These are phyloP conservation scores for Plasmodium fragile DNA, from an alignment of 169 alveolate genomes.

Conservation along the genomic window DNA sequence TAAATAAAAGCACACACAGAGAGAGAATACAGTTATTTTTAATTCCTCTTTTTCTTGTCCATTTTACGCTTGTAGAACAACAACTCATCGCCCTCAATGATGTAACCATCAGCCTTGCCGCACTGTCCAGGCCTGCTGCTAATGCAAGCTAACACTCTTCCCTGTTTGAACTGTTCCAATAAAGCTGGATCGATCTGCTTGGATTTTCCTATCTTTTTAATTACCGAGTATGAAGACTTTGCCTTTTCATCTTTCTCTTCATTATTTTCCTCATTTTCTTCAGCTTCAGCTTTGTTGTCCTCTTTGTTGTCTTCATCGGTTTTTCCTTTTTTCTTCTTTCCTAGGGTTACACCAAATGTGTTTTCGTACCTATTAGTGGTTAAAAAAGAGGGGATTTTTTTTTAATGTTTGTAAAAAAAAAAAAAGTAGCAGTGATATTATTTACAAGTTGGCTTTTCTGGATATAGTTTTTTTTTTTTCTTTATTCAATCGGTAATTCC, in stretches of 20 bases:
- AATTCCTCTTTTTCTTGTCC: constrained; percentile 96
- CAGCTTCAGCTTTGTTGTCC: constrained; percentile 78
- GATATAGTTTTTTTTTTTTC: not conserved
- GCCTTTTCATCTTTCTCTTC: constrained; percentile 76
- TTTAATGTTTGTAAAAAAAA: not conserved
- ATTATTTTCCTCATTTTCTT: constrained; percentile 82
- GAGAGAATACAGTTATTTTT: constrained; percentile 69
- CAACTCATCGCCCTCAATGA: constrained; percentile 98
- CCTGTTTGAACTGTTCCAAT: constrained; percentile 96
- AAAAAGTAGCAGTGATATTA: not conserved
- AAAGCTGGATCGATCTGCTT: constrained; percentile 89
- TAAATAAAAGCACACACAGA: not conserved
- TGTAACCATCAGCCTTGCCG: constrained; percentile 98
- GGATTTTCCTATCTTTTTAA: constrained; percentile 84
- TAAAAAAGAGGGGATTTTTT: not conserved
- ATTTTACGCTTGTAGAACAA: constrained; percentile 97
- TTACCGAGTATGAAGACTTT: constrained; percentile 77
- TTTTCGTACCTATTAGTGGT: constrained; percentile 75
- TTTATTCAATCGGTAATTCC: constrained; percentile 79
- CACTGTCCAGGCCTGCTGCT: constrained; percentile 98
- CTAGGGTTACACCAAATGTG: constrained; percentile 75
- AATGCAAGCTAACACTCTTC: constrained; percentile 98
- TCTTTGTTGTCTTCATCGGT: constrained; percentile 77
- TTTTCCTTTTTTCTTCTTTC: constrained; percentile 75
- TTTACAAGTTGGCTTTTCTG: not conserved